Evolutionary conservation across 352 stramenopile genomes (phyloP).

Genomic region (Phytophthora sojae): DNA sequence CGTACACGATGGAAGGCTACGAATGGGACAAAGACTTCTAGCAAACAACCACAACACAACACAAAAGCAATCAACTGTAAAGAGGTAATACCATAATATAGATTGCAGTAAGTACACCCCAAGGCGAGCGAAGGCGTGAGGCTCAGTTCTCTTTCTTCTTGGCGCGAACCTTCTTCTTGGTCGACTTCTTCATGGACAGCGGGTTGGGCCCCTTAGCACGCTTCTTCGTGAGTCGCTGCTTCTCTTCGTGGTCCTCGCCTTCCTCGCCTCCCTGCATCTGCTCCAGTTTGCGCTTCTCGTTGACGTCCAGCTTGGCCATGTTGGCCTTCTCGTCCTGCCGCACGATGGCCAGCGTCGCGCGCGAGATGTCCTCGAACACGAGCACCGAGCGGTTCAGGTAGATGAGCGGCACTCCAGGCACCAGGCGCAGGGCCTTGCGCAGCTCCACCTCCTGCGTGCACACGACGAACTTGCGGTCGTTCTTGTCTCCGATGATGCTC

Average conservation of each 20-base stretch:
- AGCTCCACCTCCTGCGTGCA: constrained; percentile 88
- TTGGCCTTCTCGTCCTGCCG: constrained; percentile 82
- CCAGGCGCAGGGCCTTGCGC: constrained; percentile 67
- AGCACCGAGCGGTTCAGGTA: constrained; percentile 90
- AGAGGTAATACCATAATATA: constrained; percentile 34
- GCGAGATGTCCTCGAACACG: constrained; percentile 88
- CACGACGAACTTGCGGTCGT: constrained; percentile 85
- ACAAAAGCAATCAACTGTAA: constrained; percentile 9
- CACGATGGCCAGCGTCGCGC: constrained; percentile 80
- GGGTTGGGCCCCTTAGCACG: constrained; percentile 81
- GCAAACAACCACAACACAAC: neutral
- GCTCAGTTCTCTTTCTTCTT: constrained; percentile 76
- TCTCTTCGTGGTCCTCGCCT: constrained; percentile 7
- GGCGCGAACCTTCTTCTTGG: constrained; percentile 80
- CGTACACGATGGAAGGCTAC: constrained; percentile 69
- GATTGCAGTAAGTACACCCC: constrained; percentile 13
- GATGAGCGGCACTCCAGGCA: constrained; percentile 83
- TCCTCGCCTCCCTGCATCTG: constrained; percentile 40
- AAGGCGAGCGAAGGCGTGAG: neutral
- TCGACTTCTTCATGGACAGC: constrained; percentile 77
- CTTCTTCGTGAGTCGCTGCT: constrained; percentile 56
- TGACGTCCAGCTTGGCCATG: constrained; percentile 69
- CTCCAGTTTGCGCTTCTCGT: constrained; percentile 84
- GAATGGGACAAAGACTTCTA: constrained; percentile 91
- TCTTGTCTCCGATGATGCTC: constrained; percentile 70